Evolutionary conservation across 2,329 filamentous ascomycete species (phyloP), one percentile per base, ranked within the genome.

Genomic region (Penicillium sp.): DNA sequence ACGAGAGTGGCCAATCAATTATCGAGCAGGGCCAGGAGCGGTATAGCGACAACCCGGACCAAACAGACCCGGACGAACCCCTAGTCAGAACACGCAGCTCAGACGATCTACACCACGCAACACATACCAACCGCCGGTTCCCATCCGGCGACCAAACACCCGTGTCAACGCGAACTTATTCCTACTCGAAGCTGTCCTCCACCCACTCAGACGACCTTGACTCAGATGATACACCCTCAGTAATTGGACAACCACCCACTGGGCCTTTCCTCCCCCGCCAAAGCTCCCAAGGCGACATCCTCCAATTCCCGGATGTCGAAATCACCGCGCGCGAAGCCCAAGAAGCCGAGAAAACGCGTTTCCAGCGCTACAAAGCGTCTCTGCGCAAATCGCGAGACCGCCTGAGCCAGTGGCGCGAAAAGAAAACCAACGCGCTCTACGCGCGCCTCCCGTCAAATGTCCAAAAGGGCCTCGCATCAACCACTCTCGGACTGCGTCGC

Each of bases 251-350:
- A 2, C 73, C 74, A 7, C 73, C 74, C 0, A 62, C 58, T 8
- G 71, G 69, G 3, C 73, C 70, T 29, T 69, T 80, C 67, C 64
- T 77, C 48, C 63, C 68, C 31, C 64, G 75, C 49, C 72, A 77
- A 48, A 76, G 71, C 57, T 74, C 77, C 10, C 75, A 76, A 4
- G 81, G 83, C 44, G 79, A 86, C 61, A 87, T 89, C 17, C 80
- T 86, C 53, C 84, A 82, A 1, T 90, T 90, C 70, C 64, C 73
- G 8, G 70, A 70, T 39, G 71, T 77, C 1, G 74, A 75, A 45
- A 58, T 70, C 17, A 62, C 69, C 5, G 66, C 66, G 25, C 58
- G 61, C 6, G 65, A 72, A 44, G 61, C 66, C 4, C 57, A 69
- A 7, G 54, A 45, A 13, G 39, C 65, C 1, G 64, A 72, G 4